phyloP scores from a whole-genome alignment of 345 rosid species.

The Populus tremula region DNA sequence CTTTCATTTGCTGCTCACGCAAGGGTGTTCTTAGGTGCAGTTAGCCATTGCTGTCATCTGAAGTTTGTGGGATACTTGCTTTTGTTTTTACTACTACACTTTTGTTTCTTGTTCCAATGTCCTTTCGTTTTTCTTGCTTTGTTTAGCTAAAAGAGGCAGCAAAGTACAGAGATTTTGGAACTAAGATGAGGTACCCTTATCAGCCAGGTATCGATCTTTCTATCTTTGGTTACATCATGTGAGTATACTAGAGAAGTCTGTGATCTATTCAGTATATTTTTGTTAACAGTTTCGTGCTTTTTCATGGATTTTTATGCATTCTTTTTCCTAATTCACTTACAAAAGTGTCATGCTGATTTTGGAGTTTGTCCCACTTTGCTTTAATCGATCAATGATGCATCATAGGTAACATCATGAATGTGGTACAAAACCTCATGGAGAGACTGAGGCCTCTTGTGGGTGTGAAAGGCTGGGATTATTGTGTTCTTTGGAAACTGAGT shows the following conservation, averaged over 20 bases:
- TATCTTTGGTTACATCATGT: background rate
- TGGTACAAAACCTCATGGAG: constrained; percentile 54
- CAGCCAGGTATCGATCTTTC: background rate
- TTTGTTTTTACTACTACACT: constrained; percentile 9
- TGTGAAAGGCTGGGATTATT: constrained; percentile 69
- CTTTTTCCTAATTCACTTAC: background rate
- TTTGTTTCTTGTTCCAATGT: constrained; percentile 17
- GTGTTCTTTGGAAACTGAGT: constrained; percentile 73
- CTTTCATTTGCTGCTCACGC: background rate
- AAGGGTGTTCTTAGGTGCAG: constrained; percentile 12
- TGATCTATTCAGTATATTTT: constrained; percentile 6
- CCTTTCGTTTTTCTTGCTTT: constrained; percentile 22
- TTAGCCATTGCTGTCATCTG: constrained; percentile 31
- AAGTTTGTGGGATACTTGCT: constrained; percentile 12
- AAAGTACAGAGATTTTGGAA: background rate
- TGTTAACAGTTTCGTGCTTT: background rate
- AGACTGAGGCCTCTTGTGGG: constrained; percentile 71
- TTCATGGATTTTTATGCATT: background rate
- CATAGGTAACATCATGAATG: constrained; percentile 37
- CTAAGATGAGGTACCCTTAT: background rate
- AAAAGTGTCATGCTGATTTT: background rate
- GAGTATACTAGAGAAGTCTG: background rate
- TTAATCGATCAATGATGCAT: background rate
- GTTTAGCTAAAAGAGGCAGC: background rate
- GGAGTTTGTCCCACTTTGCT: background rate